phyloP scores from a whole-genome alignment of 108 stramenopile genomes.

The Ochromonas danica region DNA sequence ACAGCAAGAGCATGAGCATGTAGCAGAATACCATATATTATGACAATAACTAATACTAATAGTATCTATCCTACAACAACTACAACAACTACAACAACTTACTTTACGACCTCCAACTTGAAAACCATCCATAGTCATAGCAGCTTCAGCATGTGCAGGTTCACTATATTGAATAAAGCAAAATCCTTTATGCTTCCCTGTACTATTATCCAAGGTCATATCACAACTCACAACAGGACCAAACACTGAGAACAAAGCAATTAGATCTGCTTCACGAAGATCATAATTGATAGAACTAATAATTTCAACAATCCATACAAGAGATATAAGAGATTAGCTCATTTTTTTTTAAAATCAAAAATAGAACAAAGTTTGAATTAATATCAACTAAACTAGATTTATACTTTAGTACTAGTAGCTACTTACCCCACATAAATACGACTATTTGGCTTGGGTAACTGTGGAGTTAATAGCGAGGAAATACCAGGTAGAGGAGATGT shows the following conservation, averaged over 20 bases:
- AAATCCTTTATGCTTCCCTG: constrained; percentile 3
- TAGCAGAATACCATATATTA: neutral
- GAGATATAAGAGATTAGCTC: no score
- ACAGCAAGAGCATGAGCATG: neutral
- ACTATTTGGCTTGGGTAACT: neutral
- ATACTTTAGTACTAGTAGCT: no score
- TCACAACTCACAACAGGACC: neutral
- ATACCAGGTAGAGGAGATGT: neutral
- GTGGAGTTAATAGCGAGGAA: neutral
- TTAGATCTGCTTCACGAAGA: constrained; percentile 1
- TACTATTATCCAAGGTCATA: neutral
- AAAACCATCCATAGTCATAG: constrained; percentile 29
- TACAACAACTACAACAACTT: no score
- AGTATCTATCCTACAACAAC: no score
- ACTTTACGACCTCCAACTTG: constrained; percentile 6
- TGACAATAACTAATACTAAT: no score
- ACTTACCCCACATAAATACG: constrained; percentile 33
- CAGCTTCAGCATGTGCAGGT: constrained; percentile 3
- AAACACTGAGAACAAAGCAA: constrained; percentile 18
- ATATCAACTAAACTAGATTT: no score
- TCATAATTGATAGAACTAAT: constrained; percentile 24
- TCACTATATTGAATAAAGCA: constrained; percentile 23
- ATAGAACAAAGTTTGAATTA: neutral
- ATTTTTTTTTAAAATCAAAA: no score
- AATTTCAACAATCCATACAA: neutral